Evolutionary conservation across 495 filamentous ascomycete genomes (phyloP).

Genomic region (Neurospora africana): DNA sequence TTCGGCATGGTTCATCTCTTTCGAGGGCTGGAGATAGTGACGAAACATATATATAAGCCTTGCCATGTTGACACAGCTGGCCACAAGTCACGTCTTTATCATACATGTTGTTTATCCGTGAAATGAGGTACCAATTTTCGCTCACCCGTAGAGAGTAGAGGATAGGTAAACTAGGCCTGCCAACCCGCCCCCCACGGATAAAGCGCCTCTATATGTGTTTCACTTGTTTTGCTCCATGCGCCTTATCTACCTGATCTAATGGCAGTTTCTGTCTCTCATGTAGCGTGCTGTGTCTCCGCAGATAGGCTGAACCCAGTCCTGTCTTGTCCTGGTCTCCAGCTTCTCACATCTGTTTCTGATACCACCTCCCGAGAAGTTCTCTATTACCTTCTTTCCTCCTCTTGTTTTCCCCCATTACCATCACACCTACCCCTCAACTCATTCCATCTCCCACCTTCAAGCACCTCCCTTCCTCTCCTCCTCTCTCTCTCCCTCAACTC

Average conservation of each 20-base stretch:
- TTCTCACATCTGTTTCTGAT: neutral
- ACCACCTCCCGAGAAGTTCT: neutral
- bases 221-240: too few relatives aligned
- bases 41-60: too few relatives aligned
- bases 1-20: neutral
- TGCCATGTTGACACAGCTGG: too few relatives aligned
- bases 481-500: neutral
- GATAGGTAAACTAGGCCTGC: too few relatives aligned
- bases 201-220: too few relatives aligned
- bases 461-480: too few relatives aligned
- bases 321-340: neutral
- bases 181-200: too few relatives aligned
- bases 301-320: neutral
- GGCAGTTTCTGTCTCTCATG: neutral
- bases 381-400: neutral
- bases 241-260: neutral
- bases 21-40: too few relatives aligned
- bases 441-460: neutral
- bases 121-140: too few relatives aligned
- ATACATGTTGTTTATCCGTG: too few relatives aligned
- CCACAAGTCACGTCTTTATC: too few relatives aligned
- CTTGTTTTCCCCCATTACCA: neutral
- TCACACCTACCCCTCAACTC: neutral
- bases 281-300: neutral
- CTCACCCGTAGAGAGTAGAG: too few relatives aligned